phyloP scores from a whole-genome alignment of 1,139 yeast genomes.

The Suhomyces bribrorum region DNA sequence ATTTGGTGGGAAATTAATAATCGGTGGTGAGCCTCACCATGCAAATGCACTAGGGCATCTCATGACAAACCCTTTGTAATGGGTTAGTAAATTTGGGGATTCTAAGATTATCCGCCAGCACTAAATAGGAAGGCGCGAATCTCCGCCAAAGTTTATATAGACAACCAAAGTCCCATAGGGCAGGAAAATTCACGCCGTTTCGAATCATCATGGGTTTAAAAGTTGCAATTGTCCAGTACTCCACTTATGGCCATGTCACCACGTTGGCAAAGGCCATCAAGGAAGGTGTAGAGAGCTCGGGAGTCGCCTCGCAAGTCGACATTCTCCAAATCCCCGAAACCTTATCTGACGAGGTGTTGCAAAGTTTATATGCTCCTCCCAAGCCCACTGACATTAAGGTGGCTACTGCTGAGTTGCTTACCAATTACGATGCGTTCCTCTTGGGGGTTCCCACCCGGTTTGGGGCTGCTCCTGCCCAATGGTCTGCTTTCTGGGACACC shows the following conservation, averaged over 20 bases:
- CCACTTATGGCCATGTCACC: constrained; percentile 63
- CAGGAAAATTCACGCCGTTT: neutral
- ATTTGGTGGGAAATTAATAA: too few species aligned
- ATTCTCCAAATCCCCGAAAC: constrained; percentile 55
- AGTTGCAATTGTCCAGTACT: constrained; percentile 56
- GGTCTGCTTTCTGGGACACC: constrained; percentile 44
- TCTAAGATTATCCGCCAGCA: too few species aligned
- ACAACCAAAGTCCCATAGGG: neutral
- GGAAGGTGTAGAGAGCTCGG: constrained; percentile 43
- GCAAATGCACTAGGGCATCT: too few species aligned
- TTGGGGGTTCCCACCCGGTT: constrained; percentile 56
- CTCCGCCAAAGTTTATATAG: neutral
- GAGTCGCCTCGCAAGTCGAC: constrained; percentile 30
- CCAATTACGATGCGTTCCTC: constrained; percentile 44
- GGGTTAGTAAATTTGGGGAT: neutral
- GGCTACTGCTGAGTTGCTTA: constrained; percentile 40
- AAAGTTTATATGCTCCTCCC: constrained; percentile 44
- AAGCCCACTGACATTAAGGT: constrained; percentile 40
- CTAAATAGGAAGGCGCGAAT: neutral
- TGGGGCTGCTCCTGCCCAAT: constrained; percentile 51
- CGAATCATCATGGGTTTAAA: constrained; percentile 22
- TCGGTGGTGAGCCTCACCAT: too few species aligned
- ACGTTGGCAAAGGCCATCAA: constrained; percentile 45
- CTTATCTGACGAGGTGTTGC: constrained; percentile 42
- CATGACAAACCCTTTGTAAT: neutral